A percentile compares a stretch with the other conserved stretches of the same genome.
These are phyloP conservation scores for Pholiota conissans DNA, from an alignment of 768 basidiomycete species.

Conservation along the genomic window DNA sequence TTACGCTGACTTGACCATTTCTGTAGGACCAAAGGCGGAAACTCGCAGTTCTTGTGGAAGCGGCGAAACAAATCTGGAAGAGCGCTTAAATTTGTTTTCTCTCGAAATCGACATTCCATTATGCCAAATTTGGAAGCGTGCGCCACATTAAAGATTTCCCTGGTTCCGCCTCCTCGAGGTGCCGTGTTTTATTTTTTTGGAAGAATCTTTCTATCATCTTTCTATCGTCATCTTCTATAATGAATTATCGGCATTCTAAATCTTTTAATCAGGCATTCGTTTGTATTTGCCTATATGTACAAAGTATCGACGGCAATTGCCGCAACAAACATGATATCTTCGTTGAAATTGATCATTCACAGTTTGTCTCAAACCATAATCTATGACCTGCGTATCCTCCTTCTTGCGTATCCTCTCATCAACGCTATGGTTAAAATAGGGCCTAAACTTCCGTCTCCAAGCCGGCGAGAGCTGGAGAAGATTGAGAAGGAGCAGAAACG, in stretches of 20 bases:
- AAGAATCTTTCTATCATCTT: background rate
- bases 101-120: background rate
- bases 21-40: constrained; percentile 50
- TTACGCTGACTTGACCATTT: background rate
- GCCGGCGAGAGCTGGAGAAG: constrained; percentile 10
- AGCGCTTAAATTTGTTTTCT: background rate
- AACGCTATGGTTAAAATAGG: constrained; percentile 18
- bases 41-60: constrained; percentile 40
- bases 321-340: background rate
- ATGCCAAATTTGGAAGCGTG: background rate
- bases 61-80: constrained; percentile 46
- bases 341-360: background rate
- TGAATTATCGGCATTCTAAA: background rate
- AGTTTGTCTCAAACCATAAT: constrained; percentile 4
- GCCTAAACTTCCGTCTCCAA: constrained; percentile 12
- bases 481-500: constrained; percentile 16
- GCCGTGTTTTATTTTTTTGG: background rate
- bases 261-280: background rate
- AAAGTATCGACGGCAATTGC: background rate
- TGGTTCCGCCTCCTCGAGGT: background rate
- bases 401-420: constrained; percentile 4
- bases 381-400: background rate
- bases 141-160: background rate
- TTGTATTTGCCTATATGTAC: background rate
- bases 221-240: background rate